Conservation (phyloP, 352 stramenopile species). For the Pythium insidiosum region DNA sequence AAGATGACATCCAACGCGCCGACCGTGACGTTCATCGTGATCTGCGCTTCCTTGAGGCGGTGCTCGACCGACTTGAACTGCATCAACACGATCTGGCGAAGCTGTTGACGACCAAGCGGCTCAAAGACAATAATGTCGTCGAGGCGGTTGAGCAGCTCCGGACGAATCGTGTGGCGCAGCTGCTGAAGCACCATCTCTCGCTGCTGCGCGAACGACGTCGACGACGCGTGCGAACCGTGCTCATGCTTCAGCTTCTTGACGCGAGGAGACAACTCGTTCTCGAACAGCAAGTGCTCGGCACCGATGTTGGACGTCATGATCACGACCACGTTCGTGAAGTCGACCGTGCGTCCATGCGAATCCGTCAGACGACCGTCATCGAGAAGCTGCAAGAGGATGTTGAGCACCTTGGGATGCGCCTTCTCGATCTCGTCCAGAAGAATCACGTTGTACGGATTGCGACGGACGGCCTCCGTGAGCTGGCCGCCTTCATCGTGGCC, state of each 20-base stretch:
- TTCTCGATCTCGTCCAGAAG: slow-evolving; percentile 99
- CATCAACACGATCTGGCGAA: slow-evolving; percentile 91
- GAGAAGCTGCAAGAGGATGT: slow-evolving; percentile 94
- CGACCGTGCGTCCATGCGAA: slow-evolving; percentile 91
- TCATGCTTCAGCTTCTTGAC: slow-evolving; percentile 54
- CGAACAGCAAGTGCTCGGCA: slow-evolving; percentile 84
- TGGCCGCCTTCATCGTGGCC: slow-evolving; percentile 94
- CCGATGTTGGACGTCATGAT: slow-evolving; percentile 98
- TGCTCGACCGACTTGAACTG: slow-evolving; percentile 87
- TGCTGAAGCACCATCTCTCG: slow-evolving; percentile 82
- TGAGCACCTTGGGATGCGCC: slow-evolving; percentile 94
- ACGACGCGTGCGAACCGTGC: slow-evolving; percentile 14
- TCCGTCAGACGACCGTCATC: slow-evolving; percentile 98
- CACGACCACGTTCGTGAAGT: slow-evolving; percentile 96
- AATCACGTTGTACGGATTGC: slow-evolving; percentile 95
- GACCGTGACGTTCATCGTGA: slow-evolving; percentile 67
- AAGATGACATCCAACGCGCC: slow-evolving; percentile 88
- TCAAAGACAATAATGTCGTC: slow-evolving; percentile 97
- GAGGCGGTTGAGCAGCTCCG: slow-evolving; percentile 96
- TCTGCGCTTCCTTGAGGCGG: slow-evolving; percentile 60
- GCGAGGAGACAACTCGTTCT: slow-evolving; percentile 38
- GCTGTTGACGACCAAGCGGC: slow-evolving; percentile 78
- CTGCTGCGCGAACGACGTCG: slow-evolving; percentile 34
- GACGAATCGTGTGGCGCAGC: slow-evolving; percentile 85
- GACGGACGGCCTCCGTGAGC: slow-evolving; percentile 93